A percentile compares a stretch with the other conserved stretches of the same genome.
These are phyloP conservation scores for Boechera divaricarpa DNA, from an alignment of 345 rosid species.

Conservation along the genomic window DNA sequence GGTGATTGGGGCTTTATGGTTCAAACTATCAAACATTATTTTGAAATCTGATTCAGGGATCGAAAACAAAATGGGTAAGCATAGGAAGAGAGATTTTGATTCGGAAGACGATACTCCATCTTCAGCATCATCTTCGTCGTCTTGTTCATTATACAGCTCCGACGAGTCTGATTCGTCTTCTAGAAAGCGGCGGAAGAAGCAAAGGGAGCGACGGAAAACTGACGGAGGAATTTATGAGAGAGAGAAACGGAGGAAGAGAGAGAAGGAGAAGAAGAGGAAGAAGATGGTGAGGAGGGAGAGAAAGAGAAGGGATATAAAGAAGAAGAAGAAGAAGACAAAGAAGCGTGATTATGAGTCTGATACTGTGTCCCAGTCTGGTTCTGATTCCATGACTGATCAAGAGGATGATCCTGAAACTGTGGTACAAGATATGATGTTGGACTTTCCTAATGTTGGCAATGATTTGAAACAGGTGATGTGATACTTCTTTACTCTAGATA, in stretches of 20 bases:
- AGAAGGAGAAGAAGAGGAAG: constrained; percentile 48
- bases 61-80: constrained; percentile 41
- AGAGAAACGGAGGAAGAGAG: constrained; percentile 57
- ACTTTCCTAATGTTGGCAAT: constrained; percentile 67
- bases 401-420: constrained; percentile 57
- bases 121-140: constrained; percentile 45
- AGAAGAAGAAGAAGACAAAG: constrained; percentile 50
- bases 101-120: constrained; percentile 46
- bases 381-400: constrained; percentile 48
- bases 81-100: constrained; percentile 49
- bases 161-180: constrained; percentile 58
- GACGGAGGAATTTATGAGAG: constrained; percentile 56
- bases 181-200: constrained; percentile 47
- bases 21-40: background rate
- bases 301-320: constrained; percentile 53
- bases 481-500: constrained; percentile 5
- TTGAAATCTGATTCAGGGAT: constrained; percentile 32
- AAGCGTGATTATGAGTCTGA: constrained; percentile 46
- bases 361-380: constrained; percentile 18
- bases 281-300: constrained; percentile 48
- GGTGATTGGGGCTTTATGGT: background rate
- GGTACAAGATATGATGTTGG: constrained; percentile 54
- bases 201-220: constrained; percentile 48
- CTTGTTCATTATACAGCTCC: constrained; percentile 44
- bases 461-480: constrained; percentile 71